Evolutionary conservation across 139 green algal species (phyloP).

Genomic region (Trebouxia sp.): DNA sequence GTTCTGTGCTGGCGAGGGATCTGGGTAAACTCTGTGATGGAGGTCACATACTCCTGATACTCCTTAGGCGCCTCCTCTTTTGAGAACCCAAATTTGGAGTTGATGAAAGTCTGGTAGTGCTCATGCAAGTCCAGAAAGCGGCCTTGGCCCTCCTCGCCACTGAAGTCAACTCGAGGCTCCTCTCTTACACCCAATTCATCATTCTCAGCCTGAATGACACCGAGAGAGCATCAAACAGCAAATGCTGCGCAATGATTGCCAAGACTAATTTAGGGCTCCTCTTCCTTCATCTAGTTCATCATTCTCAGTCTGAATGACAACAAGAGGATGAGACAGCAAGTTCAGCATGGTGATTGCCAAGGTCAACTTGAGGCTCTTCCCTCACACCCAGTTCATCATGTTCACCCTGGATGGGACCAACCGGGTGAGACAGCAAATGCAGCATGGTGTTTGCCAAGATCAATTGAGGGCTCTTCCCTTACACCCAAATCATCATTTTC

Average conservation of each 20-base stretch:
- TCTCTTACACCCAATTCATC: conserved; percentile 56
- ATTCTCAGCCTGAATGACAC: conserved; percentile 56
- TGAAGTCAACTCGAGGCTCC: conserved; percentile 74
- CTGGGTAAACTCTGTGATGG: conserved; percentile 52
- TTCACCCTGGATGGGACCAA: conserved; percentile 48
- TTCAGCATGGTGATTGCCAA: too few relatives aligned
- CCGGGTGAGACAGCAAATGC: not conserved
- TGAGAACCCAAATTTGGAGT: conserved; percentile 76
- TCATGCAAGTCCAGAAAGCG: conserved; percentile 93
- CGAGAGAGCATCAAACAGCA: not conserved
- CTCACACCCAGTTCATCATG: conserved; percentile 58
- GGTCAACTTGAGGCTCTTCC: conserved; percentile 65
- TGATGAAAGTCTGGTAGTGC: conserved; percentile 73
- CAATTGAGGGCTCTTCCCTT: too few relatives aligned
- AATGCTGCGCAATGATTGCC: too few relatives aligned
- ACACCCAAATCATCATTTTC: too few relatives aligned
- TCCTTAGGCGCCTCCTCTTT: conserved; percentile 46
- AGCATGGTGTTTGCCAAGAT: too few relatives aligned
- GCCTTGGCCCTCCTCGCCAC: conserved; percentile 86
- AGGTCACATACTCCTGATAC: conserved; percentile 75
- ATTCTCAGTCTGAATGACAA: too few relatives aligned
- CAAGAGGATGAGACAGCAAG: too few relatives aligned
- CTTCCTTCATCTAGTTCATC: too few relatives aligned
- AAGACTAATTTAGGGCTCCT: too few relatives aligned
- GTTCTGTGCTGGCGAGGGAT: conserved; percentile 47